phyloP scores from a whole-genome alignment of 164 flowering plant genomes.

The Chimonanthus praecox region DNA sequence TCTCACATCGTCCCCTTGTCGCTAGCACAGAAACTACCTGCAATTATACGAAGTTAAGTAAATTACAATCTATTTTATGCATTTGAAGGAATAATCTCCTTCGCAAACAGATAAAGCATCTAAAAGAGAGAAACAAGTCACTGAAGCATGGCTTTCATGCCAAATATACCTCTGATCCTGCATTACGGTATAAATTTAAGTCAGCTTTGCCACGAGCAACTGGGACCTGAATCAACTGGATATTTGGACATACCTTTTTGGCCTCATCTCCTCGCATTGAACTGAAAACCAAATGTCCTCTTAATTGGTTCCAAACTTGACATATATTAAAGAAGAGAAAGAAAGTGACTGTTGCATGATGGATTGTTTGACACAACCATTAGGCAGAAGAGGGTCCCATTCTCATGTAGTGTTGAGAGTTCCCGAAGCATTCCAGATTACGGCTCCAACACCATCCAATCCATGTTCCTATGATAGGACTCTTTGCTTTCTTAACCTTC shows the following conservation, averaged over 20 bases:
- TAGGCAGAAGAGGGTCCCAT: not conserved
- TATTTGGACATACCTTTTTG: constrained; percentile 73
- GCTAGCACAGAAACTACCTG: constrained; percentile 92
- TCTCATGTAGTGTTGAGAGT: not conserved
- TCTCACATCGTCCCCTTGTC: constrained; percentile 82
- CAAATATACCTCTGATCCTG: constrained; percentile 80
- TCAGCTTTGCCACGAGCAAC: constrained; percentile 97
- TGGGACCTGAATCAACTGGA: constrained; percentile 87
- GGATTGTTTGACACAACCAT: not conserved
- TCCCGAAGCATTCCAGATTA: not conserved
- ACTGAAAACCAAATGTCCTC: constrained; percentile 27
- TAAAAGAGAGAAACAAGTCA: not conserved
- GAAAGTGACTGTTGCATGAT: not conserved
- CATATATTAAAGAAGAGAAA: not conserved
- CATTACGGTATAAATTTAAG: constrained; percentile 66
- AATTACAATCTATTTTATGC: not conserved
- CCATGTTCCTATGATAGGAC: not conserved
- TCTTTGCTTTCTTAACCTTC: not conserved
- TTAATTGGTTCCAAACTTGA: not conserved
- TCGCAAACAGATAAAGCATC: not conserved
- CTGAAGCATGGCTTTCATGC: not conserved
- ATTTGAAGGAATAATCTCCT: not conserved
- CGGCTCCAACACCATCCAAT: not conserved
- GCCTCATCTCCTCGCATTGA: constrained; percentile 98
- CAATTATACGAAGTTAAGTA: constrained; percentile 2